Evolutionary conservation across 192 early-diverging fungal species (phyloP).

Genomic region (Diversispora epigaea): DNA sequence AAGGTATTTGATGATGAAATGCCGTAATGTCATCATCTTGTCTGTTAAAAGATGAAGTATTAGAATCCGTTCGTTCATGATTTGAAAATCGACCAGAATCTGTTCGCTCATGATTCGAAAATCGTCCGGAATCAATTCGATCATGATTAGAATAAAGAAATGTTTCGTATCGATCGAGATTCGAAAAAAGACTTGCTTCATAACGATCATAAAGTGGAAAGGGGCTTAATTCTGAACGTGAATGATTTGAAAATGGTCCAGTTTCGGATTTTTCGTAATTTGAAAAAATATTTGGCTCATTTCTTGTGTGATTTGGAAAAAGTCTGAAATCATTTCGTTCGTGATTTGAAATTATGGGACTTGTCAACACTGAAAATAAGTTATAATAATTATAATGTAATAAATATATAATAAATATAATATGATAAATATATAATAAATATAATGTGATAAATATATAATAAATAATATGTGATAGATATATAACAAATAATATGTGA

Average conservation of each 20-base stretch:
- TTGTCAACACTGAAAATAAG: neutral
- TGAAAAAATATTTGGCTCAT: neutral
- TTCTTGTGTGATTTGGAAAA: neutral
- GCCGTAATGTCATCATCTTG: neutral
- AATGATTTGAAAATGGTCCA: neutral
- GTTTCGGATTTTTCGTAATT: neutral
- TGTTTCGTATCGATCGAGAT: neutral
- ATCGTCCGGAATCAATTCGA: neutral
- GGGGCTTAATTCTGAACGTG: neutral
- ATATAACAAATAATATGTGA: neutral
- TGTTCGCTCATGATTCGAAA: neutral
- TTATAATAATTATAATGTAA: neutral
- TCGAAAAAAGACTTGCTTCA: neutral
- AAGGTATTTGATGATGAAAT: slow-evolving; percentile 12
- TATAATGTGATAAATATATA: neutral
- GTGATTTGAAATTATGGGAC: neutral
- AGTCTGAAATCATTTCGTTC: neutral
- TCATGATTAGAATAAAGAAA: neutral
- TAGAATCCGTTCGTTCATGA: neutral
- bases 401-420: neutral
- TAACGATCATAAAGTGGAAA: neutral
- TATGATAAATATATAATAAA: neutral
- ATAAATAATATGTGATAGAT: neutral
- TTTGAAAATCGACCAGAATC: neutral
- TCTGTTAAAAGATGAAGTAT: neutral